Conservation (phyloP, 805 yeast genomes). For the Metschnikowia arizonensis region DNA sequence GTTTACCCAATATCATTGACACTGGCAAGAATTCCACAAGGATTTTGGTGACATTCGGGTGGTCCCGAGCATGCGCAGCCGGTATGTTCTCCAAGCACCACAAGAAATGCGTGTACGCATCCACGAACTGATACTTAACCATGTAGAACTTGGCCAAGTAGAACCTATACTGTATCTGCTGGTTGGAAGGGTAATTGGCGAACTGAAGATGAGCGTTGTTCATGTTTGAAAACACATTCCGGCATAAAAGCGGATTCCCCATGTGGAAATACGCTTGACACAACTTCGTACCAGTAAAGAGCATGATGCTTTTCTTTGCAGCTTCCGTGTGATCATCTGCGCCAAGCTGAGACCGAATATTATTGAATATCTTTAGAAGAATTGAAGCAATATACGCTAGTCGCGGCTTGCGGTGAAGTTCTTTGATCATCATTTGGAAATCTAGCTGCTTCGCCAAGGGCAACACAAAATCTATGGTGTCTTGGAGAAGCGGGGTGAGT, state of each 20-base stretch:
- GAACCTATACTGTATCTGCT: slow-evolving; percentile 50
- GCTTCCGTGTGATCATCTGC: slow-evolving; percentile 34
- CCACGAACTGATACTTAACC: slow-evolving; percentile 47
- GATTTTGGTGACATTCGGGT: slow-evolving; percentile 38
- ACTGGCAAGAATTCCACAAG: slow-evolving; percentile 50
- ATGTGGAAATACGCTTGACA: slow-evolving; percentile 55
- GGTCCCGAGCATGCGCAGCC: slow-evolving; percentile 17
- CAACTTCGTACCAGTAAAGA: slow-evolving; percentile 50
- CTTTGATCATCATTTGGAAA: slow-evolving; percentile 37
- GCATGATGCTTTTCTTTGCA: slow-evolving; percentile 45
- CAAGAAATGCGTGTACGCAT: slow-evolving; percentile 47
- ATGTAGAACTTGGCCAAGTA: slow-evolving; percentile 52
- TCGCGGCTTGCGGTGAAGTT: slow-evolving; percentile 42
- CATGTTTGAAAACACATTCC: slow-evolving; percentile 59
- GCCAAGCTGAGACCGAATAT: slow-evolving; percentile 48
- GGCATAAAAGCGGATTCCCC: slow-evolving; percentile 54
- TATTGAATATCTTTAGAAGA: slow-evolving; percentile 55
- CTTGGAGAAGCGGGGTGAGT: slow-evolving; percentile 32
- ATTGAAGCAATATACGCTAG: slow-evolving; percentile 49
- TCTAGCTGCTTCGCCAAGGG: slow-evolving; percentile 45
- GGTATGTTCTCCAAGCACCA: slow-evolving; percentile 49
- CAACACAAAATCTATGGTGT: slow-evolving; percentile 34
- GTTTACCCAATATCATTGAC: slow-evolving; percentile 50
- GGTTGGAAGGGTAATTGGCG: slow-evolving; percentile 36
- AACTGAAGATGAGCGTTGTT: slow-evolving; percentile 47